Conservation (phyloP, 306 rosid species). For the Ceratonia siliqua region DNA sequence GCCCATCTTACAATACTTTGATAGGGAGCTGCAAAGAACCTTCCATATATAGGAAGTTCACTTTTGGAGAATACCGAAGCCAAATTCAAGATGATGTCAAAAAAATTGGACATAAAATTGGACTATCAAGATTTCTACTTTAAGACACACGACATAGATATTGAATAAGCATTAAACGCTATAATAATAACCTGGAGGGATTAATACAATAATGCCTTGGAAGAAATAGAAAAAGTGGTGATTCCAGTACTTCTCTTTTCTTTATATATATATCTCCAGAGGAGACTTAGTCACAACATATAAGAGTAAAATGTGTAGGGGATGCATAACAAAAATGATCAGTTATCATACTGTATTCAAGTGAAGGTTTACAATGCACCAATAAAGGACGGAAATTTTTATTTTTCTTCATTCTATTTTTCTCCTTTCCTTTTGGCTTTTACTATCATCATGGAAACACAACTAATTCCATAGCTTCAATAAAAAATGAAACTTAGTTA, state of each 20-base stretch:
- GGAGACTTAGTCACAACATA: conserved; percentile 1
- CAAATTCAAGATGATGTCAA: conserved; percentile 80
- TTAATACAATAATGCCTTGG: neutral
- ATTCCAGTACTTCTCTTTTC: conserved; percentile 17
- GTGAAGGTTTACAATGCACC: neutral
- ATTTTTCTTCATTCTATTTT: neutral
- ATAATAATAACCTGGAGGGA: neutral
- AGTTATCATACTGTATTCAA: neutral
- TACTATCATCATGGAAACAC: neutral
- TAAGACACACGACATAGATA: conserved; percentile 19
- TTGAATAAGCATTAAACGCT: neutral
- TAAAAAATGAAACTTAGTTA: neutral
- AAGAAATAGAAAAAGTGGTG: neutral
- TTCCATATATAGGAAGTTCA: conserved; percentile 71
- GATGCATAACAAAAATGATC: neutral
- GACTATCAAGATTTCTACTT: conserved; percentile 68
- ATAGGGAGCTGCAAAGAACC: conserved; percentile 72
- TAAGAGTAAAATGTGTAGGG: neutral
- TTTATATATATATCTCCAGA: neutral
- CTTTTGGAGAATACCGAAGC: conserved; percentile 73
- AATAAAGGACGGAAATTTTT: neutral
- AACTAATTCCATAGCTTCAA: no score
- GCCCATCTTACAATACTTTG: conserved; percentile 75
- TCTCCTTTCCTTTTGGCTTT: neutral
- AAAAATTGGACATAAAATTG: conserved; percentile 69